These are phyloP conservation scores for Aspergillus asperescens DNA, from an alignment of 495 filamentous ascomycete species.

Conservation along the genomic window DNA sequence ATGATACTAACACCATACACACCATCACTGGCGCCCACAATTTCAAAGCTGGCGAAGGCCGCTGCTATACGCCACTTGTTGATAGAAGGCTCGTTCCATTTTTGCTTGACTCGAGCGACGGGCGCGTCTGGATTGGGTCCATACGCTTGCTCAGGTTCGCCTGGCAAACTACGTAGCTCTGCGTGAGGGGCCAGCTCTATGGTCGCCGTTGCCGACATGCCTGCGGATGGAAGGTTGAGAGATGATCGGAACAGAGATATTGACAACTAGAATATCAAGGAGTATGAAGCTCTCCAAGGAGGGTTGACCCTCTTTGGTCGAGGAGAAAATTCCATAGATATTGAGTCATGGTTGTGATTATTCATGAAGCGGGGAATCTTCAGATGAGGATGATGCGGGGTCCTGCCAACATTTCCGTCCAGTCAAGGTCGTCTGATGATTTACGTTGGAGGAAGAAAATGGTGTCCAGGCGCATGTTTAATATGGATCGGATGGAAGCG, in stretches of 20 bases:
- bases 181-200: background rate
- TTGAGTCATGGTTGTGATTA: background rate
- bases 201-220: slow-evolving; percentile 6
- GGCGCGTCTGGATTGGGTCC: background rate
- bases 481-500: background rate
- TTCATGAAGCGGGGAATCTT: background rate
- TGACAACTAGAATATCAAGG: no score
- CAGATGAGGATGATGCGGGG: background rate
- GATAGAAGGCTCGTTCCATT: slow-evolving; percentile 61
- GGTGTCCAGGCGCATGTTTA: background rate
- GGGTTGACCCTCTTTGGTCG: no score
- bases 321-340: no score
- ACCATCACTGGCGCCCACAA: slow-evolving; percentile 68
- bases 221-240: background rate
- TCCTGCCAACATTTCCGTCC: background rate
- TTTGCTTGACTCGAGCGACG: slow-evolving; percentile 23
- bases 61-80: slow-evolving; percentile 58
- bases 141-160: slow-evolving; percentile 1
- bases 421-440: background rate
- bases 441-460: background rate
- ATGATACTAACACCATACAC: slow-evolving; percentile 56
- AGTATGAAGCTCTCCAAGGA: no score
- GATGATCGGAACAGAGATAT: no score
- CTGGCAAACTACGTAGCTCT: background rate
- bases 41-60: slow-evolving; percentile 58